These are phyloP conservation scores for Arbutus unedo DNA, from an alignment of 148 eudicot genomes.

Conservation along the genomic window DNA sequence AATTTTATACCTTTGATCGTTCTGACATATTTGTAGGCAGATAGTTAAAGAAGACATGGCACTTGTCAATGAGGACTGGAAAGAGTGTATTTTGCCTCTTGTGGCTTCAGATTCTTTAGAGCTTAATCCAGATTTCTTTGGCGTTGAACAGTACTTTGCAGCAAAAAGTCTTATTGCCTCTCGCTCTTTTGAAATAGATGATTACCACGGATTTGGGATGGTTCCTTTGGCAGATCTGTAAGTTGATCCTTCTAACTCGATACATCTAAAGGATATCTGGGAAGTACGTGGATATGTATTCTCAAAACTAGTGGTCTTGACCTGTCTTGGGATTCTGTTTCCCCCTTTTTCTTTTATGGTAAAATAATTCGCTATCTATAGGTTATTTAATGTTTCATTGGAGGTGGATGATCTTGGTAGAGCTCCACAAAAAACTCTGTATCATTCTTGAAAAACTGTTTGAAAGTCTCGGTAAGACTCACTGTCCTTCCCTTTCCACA, in stretches of 20 bases:
- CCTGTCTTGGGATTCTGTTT: not conserved
- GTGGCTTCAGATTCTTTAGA: constrained; percentile 35
- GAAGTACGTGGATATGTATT: not conserved
- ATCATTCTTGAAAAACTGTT: too few species aligned
- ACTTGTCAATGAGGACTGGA: constrained; percentile 71
- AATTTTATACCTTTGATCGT: constrained; percentile 16
- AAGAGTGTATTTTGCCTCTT: constrained; percentile 72
- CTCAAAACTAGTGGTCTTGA: not conserved
- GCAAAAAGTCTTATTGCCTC: constrained; percentile 92
- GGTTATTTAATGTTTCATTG: not conserved
- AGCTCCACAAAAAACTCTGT: not conserved
- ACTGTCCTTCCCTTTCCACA: too few species aligned
- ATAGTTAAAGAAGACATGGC: constrained; percentile 78
- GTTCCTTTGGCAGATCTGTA: constrained; percentile 98
- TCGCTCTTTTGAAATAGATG: constrained; percentile 87
- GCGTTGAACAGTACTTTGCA: constrained; percentile 68
- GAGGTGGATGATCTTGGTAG: not conserved
- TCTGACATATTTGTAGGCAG: constrained; percentile 49
- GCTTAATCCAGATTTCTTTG: constrained; percentile 59
- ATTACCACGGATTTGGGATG: constrained; percentile 83
- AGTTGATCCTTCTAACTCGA: constrained; percentile 23
- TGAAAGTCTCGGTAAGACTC: too few species aligned
- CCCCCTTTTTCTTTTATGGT: not conserved
- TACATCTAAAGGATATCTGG: not conserved
- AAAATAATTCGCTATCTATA: not conserved